A percentile compares a stretch with the other conserved stretches of the same genome.
These are phyloP conservation scores for Vigna angularis DNA, from an alignment of 306 rosid genomes.

Conservation along the genomic window DNA sequence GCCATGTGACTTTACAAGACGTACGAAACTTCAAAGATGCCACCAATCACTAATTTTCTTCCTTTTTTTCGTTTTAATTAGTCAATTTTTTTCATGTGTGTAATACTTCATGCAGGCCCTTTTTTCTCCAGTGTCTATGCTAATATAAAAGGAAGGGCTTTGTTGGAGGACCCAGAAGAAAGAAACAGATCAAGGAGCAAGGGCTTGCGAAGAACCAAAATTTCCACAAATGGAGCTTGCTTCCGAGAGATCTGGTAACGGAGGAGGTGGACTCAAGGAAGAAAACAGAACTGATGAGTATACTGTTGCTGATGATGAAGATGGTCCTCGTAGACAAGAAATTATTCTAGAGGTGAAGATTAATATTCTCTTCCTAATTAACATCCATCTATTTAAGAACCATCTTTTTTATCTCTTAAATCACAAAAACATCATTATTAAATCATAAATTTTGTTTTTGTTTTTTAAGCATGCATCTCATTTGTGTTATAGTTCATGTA, in stretches of 20 bases:
- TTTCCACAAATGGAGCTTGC: conserved; percentile 54
- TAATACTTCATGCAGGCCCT: conserved; percentile 61
- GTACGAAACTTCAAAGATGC: conserved; percentile 77
- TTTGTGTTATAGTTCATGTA: conserved; percentile 8
- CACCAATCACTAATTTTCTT: conserved; percentile 39
- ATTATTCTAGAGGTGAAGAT: conserved; percentile 51
- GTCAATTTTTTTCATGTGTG: conserved; percentile 56
- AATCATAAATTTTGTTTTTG: background rate
- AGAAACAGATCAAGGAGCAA: background rate
- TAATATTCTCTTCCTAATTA: conserved; percentile 19
- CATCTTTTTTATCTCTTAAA: conserved; percentile 3
- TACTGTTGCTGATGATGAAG: conserved; percentile 43
- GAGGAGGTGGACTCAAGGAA: conserved; percentile 45
- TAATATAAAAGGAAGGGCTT: conserved; percentile 23
- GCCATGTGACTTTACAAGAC: conserved; percentile 54
- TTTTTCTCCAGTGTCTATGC: conserved; percentile 44
- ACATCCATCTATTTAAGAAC: background rate
- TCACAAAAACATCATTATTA: conserved; percentile 1
- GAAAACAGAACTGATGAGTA: conserved; percentile 54
- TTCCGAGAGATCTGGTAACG: conserved; percentile 49
- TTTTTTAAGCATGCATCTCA: background rate
- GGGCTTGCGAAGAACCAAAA: background rate
- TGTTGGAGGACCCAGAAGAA: conserved; percentile 38
- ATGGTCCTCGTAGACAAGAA: conserved; percentile 41
- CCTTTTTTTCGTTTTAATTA: conserved; percentile 18